Percentiles rank a stretch among this genome's conserved stretches.
These are phyloP conservation scores for Aureobasidium namibiae DNA, from an alignment of 2,329 filamentous ascomycete genomes.

Conservation along the genomic window DNA sequence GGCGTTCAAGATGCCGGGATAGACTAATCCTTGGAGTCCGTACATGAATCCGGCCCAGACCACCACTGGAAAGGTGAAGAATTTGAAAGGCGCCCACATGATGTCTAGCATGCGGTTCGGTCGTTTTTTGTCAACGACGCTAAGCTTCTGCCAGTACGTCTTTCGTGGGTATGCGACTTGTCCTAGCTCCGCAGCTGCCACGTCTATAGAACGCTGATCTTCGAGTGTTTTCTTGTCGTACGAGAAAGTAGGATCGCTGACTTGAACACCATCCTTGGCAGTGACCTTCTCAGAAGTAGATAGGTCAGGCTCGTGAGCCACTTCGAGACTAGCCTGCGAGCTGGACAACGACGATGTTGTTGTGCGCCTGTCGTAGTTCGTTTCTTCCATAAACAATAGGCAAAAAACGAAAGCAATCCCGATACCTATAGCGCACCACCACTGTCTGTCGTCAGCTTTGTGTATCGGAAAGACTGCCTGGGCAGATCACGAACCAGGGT, in stretches of 20 bases:
- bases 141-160: constrained; percentile 36
- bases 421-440: constrained; percentile 48
- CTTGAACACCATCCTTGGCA: background rate
- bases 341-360: background rate
- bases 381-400: constrained; percentile 55
- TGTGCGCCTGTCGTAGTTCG: constrained; percentile 36
- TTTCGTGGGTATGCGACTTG: constrained; percentile 29
- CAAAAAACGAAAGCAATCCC: constrained; percentile 42
- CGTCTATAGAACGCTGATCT: background rate
- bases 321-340: background rate
- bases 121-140: constrained; percentile 33
- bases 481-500: constrained; percentile 24
- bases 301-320: background rate
- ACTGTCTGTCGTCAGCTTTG: constrained; percentile 17
- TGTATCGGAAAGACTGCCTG: background rate
- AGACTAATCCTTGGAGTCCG: constrained; percentile 13
- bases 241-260: background rate
- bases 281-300: background rate
- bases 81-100: constrained; percentile 19
- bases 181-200: constrained; percentile 22
- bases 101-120: constrained; percentile 35
- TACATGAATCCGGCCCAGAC: constrained; percentile 14
- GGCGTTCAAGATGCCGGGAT: constrained; percentile 15
- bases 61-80: constrained; percentile 12
- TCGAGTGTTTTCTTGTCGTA: background rate